Conservation (phyloP, 2,329 filamentous ascomycete species). For the Aspergillus phoenicis region DNA sequence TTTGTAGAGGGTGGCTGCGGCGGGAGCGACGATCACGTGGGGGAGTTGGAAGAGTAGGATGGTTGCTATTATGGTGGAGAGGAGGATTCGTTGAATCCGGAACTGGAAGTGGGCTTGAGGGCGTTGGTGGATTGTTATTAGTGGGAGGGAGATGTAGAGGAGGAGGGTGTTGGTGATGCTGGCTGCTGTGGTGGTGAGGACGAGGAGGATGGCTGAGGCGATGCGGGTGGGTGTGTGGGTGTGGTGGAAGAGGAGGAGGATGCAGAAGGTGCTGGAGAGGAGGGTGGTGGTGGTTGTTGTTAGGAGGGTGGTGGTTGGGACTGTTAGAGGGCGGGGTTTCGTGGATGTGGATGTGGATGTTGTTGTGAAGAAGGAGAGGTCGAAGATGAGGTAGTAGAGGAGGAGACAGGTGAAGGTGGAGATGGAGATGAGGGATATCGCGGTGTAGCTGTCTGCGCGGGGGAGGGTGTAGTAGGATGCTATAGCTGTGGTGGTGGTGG, state of each 20-base stretch:
- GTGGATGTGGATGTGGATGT: too few relatives aligned
- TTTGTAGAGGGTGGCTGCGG: constrained; percentile 29
- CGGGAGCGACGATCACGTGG: constrained; percentile 35
- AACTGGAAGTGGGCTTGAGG: constrained; percentile 17
- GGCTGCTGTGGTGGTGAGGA: constrained; percentile 42
- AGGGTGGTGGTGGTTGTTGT: constrained; percentile 28
- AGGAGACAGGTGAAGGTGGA: constrained; percentile 46
- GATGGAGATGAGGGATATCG: constrained; percentile 14
- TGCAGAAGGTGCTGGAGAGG: constrained; percentile 34
- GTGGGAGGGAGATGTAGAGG: constrained; percentile 50
- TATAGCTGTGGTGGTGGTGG: not conserved
- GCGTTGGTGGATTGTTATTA: constrained; percentile 39
- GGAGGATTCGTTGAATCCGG: constrained; percentile 26
- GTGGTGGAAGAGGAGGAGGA: not conserved
- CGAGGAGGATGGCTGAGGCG: not conserved
- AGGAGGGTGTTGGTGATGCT: constrained; percentile 46
- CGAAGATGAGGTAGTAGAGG: constrained; percentile 45
- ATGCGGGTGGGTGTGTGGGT: not conserved
- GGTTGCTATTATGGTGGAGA: constrained; percentile 47
- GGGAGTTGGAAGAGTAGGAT: constrained; percentile 41
- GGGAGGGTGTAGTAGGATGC: not conserved
- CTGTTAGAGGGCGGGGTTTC: too few relatives aligned
- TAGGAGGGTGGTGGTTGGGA: too few relatives aligned
- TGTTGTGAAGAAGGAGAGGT: constrained; percentile 47
- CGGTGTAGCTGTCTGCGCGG: not conserved